Conservation (phyloP, 139 green algal genomes). For the Volvox africanus region DNA sequence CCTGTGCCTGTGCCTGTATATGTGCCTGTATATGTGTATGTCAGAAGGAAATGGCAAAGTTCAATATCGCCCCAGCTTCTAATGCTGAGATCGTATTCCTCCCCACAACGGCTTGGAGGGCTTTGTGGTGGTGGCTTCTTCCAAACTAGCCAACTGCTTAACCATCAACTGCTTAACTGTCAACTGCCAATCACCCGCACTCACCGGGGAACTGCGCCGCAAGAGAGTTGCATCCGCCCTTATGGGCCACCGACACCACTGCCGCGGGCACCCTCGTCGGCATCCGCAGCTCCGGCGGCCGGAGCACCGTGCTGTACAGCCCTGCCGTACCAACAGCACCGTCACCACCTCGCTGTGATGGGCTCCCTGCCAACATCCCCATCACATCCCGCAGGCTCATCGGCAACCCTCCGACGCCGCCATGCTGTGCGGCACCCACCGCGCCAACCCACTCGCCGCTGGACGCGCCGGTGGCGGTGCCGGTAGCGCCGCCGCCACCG, state of each 20-base stretch:
- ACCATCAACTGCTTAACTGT: neutral
- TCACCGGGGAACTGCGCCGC: slow-evolving; percentile 60
- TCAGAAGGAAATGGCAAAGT: too few relatives aligned
- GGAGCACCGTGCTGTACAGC: neutral
- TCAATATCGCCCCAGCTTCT: too few relatives aligned
- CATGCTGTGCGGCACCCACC: neutral
- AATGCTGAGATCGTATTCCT: too few relatives aligned
- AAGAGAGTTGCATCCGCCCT: slow-evolving; percentile 69
- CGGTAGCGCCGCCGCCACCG: neutral
- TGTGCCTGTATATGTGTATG: too few relatives aligned
- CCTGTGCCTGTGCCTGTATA: too few relatives aligned
- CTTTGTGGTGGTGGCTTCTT: too few relatives aligned
- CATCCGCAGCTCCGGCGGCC: neutral
- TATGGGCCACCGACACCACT: slow-evolving; percentile 51
- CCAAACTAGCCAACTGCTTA: neutral
- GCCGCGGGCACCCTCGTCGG: neutral
- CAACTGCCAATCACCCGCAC: neutral
- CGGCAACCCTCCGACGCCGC: neutral
- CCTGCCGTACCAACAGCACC: neutral
- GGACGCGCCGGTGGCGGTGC: too few relatives aligned
- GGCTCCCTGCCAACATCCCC: neutral
- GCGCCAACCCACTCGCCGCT: slow-evolving; percentile 5
- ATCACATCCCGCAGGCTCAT: slow-evolving; percentile 4
- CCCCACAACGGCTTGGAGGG: too few relatives aligned
- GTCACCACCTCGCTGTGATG: neutral